Evolutionary conservation across 495 filamentous ascomycete genomes (phyloP).

Genomic region (Collariella sp.): DNA sequence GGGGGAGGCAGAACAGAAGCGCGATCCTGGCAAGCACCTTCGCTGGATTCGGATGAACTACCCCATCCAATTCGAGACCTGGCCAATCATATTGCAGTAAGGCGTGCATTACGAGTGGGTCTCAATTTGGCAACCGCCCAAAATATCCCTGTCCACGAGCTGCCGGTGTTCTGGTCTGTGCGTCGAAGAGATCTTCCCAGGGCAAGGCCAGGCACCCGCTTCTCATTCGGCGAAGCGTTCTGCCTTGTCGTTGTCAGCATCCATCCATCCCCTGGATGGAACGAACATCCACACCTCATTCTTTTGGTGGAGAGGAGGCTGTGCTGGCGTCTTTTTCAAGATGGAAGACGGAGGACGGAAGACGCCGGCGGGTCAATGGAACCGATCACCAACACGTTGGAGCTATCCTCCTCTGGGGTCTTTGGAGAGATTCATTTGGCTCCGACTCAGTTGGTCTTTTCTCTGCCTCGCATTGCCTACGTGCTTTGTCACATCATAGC

Average conservation of each 20-base stretch:
- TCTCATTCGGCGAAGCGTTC: too few species aligned
- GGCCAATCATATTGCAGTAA: slow-evolving; percentile 4
- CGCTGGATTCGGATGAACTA: slow-evolving; percentile 22
- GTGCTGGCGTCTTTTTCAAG: too few species aligned
- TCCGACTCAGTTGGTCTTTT: too few species aligned
- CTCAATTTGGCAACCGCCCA: slow-evolving; percentile 19
- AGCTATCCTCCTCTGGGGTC: too few species aligned
- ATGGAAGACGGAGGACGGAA: too few species aligned
- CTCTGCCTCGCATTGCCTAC: too few species aligned
- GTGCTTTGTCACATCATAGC: too few species aligned
- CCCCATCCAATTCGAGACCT: neutral
- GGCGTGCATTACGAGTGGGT: slow-evolving; percentile 2
- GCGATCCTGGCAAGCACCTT: slow-evolving; percentile 8
- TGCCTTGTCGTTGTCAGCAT: neutral
- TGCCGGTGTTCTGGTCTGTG: slow-evolving; percentile 7
- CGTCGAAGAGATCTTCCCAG: slow-evolving; percentile 1
- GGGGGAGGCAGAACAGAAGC: slow-evolving; percentile 14
- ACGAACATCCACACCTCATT: neutral
- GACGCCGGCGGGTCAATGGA: too few species aligned
- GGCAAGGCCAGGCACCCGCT: neutral
- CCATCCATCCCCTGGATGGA: too few species aligned
- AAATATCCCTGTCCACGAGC: neutral
- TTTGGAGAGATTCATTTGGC: too few species aligned
- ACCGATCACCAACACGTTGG: too few species aligned
- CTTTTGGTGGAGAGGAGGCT: neutral